Evolutionary conservation across 1,284 basidiomycete genomes (phyloP), one percentile per base, ranked within the genome.

Genomic region (Pseudozyma sp.): DNA sequence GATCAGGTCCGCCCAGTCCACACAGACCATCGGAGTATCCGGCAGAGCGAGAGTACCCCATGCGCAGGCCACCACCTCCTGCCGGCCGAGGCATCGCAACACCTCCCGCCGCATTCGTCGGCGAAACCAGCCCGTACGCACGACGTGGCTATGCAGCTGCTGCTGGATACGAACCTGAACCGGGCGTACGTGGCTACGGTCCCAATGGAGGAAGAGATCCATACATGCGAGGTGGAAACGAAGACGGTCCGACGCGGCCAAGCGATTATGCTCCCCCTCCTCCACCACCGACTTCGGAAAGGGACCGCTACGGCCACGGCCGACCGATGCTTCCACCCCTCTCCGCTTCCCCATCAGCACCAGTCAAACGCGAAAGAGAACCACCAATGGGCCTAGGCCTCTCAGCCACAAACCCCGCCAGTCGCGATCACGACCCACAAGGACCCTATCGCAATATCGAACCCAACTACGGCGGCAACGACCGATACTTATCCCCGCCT

Each of bases 271-370:
- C 58, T 16, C 49, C 59, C 11, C 44, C 55, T 13, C n/a, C 13
- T 40, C 25, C 25, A 11, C 44, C 5, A 25, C 21, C 1, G 35
- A 54, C 10, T 47, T 59, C 18, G 49, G 49, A 34, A 9, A 34
- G 2, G 43, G 58, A 12, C 36, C 40, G 31, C 34, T 21, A 0
- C 25, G 9, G 34, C n/a, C 38, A 56, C n/a, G 62, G 58, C 19
- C 44, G 65, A 19, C 59, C 55, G 12, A 21, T 62, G 31, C 59
- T 68, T 14, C 59, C 65, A 16, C 65, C 65, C 16, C 47, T 68
- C 10, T 48, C 50, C 11, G 59, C 51, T 6, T 54, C 54, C 14
- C 59, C 59, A 1, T 48, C 52, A 5, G 2, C 31, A 25, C 52
- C 21, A n/a, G 40, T 34, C 8, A 36, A 52, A 18, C 38, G 21